phyloP scores from a whole-genome alignment of 1,284 basidiomycete genomes.

The Caloboletus inedulis region DNA sequence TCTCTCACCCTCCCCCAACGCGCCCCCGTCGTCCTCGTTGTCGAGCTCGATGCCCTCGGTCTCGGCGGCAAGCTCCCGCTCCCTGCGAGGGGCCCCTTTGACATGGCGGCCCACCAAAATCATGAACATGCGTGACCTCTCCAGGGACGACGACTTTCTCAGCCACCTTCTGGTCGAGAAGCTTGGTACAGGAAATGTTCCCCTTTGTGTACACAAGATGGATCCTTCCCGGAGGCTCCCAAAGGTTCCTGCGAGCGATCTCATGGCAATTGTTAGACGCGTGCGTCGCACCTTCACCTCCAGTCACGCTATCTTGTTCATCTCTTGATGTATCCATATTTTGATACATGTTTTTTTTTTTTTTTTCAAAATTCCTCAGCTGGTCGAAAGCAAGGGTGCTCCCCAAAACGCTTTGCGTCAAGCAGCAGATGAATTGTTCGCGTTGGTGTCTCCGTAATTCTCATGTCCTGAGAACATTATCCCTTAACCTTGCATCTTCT shows the following conservation, averaged over 20 bases:
- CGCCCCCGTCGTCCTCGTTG: constrained; percentile 25
- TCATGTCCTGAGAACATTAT: constrained; percentile 1
- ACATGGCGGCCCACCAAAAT: constrained; percentile 76
- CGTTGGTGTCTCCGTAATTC: constrained; percentile 46
- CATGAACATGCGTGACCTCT: constrained; percentile 84
- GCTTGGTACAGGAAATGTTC: constrained; percentile 69
- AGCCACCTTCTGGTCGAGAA: constrained; percentile 83
- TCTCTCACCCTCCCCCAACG: constrained; percentile 9
- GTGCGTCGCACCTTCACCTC: constrained; percentile 47
- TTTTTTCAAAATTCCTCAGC: constrained; percentile 39
- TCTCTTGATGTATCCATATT: constrained; percentile 20
- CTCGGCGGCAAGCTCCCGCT: constrained; percentile 33
- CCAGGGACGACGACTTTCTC: constrained; percentile 83
- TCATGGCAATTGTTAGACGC: constrained; percentile 70
- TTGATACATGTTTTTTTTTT: constrained; percentile 11
- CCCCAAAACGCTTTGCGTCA: constrained; percentile 55
- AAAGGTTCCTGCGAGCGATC: constrained; percentile 61
- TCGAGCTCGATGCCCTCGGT: constrained; percentile 40
- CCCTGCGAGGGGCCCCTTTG: constrained; percentile 32
- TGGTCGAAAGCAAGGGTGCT: constrained; percentile 54
- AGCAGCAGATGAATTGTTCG: constrained; percentile 70
- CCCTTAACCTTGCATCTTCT: constrained; percentile 23
- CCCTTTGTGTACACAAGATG: constrained; percentile 83
- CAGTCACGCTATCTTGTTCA: constrained; percentile 27
- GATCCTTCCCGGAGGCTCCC: constrained; percentile 69